Evolutionary conservation across 2,329 filamentous ascomycete genomes (phyloP).

Genomic region (Cordyceps tenuipes): DNA sequence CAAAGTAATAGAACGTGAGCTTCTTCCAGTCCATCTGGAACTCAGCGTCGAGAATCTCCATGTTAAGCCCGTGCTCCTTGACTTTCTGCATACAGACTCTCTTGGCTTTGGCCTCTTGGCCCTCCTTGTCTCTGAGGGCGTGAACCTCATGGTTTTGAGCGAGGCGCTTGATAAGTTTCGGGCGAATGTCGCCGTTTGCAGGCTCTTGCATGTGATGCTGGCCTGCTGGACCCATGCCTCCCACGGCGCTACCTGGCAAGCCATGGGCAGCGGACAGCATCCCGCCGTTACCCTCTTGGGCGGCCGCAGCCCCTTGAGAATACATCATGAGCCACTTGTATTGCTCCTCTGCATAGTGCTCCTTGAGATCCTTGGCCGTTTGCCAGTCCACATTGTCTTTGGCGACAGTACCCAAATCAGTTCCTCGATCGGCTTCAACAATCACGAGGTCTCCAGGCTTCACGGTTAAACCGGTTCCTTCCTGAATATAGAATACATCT

Average conservation of each 20-base stretch:
- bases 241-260: conserved; percentile 61
- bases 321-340: conserved; percentile 99
- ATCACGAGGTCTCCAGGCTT: conserved; percentile 92
- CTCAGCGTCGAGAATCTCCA: conserved; percentile 98
- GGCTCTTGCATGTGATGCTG: conserved; percentile 67
- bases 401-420: conserved; percentile 87
- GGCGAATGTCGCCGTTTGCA: conserved; percentile 70
- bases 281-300: conserved; percentile 52
- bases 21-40: conserved; percentile 99
- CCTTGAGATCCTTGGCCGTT: conserved; percentile 79
- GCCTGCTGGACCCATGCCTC: conserved; percentile 68
- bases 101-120: conserved; percentile 95
- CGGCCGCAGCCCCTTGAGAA: conserved; percentile 64
- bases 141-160: conserved; percentile 88
- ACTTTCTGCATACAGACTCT: conserved; percentile 95
- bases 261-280: conserved; percentile 56
- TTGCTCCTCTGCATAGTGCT: conserved; percentile 88
- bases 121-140: conserved; percentile 87
- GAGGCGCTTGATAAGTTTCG: conserved; percentile 92
- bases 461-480: conserved; percentile 85
- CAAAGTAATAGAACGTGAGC: conserved; percentile 97
- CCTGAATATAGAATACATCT: conserved; percentile 94
- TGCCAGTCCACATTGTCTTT: conserved; percentile 83
- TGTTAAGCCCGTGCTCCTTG: conserved; percentile 84
- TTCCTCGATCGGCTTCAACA: conserved; percentile 92